These are phyloP conservation scores for Tricholoma saponaceum DNA, from an alignment of 768 basidiomycete species.

Conservation along the genomic window DNA sequence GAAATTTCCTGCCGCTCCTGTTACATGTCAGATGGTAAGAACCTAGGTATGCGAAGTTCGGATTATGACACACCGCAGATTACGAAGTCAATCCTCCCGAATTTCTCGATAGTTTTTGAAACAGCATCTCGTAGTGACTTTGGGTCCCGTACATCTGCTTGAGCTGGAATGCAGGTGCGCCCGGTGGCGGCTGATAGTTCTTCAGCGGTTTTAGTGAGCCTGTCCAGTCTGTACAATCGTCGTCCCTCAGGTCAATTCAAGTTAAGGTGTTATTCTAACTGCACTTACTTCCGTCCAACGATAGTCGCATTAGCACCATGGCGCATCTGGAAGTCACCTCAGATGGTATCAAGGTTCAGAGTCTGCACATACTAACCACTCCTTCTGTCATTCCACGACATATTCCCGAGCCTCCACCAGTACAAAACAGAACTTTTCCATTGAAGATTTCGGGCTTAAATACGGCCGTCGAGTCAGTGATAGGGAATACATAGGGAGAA, in stretches of 20 bases:
- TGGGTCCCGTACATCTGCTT: slow-evolving; percentile 83
- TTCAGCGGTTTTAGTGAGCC: slow-evolving; percentile 63
- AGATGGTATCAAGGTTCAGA: neutral
- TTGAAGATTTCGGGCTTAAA: slow-evolving; percentile 84
- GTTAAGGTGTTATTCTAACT: neutral
- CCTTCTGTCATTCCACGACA: slow-evolving; percentile 85
- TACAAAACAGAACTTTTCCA: slow-evolving; percentile 88
- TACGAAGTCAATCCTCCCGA: slow-evolving; percentile 91
- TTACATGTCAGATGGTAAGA: neutral
- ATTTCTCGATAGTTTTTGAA: slow-evolving; percentile 63
- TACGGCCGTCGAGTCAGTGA: slow-evolving; percentile 50
- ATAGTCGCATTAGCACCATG: slow-evolving; percentile 83
- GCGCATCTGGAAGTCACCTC: slow-evolving; percentile 50
- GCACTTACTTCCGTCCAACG: slow-evolving; percentile 77
- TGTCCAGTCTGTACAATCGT: slow-evolving; percentile 53
- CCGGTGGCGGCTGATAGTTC: slow-evolving; percentile 73
- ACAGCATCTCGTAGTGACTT: slow-evolving; percentile 73
- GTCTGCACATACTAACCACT: slow-evolving; percentile 48
- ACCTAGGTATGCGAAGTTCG: neutral
- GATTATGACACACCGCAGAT: slow-evolving; percentile 66
- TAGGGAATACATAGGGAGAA: slow-evolving; percentile 37
- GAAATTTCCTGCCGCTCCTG: slow-evolving; percentile 98
- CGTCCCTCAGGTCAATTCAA: neutral
- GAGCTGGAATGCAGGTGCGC: slow-evolving; percentile 60
- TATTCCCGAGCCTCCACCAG: slow-evolving; percentile 91